Evolutionary conservation across 2,329 filamentous ascomycete species (phyloP).

Genomic region (Tolypocladium capitatum): DNA sequence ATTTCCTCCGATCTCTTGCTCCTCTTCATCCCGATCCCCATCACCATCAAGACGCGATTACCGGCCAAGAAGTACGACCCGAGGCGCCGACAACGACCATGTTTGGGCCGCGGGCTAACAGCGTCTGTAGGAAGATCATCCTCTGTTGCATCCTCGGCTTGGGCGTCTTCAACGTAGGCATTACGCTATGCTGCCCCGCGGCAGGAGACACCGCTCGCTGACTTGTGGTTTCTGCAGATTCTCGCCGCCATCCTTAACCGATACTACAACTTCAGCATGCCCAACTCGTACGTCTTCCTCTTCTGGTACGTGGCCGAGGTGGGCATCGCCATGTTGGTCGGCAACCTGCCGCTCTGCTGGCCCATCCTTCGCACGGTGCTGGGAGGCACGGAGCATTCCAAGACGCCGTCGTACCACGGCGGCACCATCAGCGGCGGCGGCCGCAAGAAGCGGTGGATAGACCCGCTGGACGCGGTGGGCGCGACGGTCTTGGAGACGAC

Average conservation of each 20-base stretch:
- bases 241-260: slow-evolving; percentile 47
- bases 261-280: slow-evolving; percentile 44
- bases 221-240: slow-evolving; percentile 24
- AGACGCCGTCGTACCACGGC: slow-evolving; percentile 12
- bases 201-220: background rate
- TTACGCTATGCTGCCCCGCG: no score
- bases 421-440: slow-evolving; percentile 6
- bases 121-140: slow-evolving; percentile 30
- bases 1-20: slow-evolving; percentile 31
- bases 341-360: slow-evolving; percentile 48
- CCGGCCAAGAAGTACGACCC: slow-evolving; percentile 14
- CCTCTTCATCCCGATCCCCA: slow-evolving; percentile 30
- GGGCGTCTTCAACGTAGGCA: slow-evolving; percentile 30
- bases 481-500: slow-evolving; percentile 10
- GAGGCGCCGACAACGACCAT: background rate
- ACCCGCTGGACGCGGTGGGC: slow-evolving; percentile 4
- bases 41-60: slow-evolving; percentile 26
- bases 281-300: slow-evolving; percentile 41
- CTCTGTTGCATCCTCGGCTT: slow-evolving; percentile 42
- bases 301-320: slow-evolving; percentile 49
- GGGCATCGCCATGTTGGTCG: slow-evolving; percentile 44
- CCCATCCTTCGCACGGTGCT: slow-evolving; percentile 35
- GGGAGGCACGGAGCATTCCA: slow-evolving; percentile 9
- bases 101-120: background rate
- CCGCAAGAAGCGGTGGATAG: slow-evolving; percentile 3